Conservation (phyloP, 371 early-diverging fungal genomes). For the Mucor irregularis region DNA sequence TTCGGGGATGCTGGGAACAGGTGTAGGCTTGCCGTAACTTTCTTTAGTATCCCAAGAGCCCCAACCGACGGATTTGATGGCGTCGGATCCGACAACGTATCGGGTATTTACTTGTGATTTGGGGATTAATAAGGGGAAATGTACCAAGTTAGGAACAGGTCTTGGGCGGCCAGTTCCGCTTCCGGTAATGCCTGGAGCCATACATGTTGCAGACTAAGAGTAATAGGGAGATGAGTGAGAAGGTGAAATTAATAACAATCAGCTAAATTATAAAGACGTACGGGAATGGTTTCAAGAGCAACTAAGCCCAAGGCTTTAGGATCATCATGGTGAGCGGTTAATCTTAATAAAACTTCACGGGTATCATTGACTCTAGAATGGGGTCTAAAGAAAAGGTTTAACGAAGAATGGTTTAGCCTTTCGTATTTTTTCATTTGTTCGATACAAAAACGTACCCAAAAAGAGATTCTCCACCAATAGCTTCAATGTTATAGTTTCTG, state of each 20-base stretch:
- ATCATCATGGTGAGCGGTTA: conserved; percentile 63
- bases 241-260: no score
- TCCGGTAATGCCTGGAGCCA: conserved; percentile 76
- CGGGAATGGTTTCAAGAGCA: conserved; percentile 70
- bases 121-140: conserved; percentile 65
- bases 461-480: conserved; percentile 69
- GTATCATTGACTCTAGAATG: conserved; percentile 48
- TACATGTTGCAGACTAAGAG: conserved; percentile 67
- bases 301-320: conserved; percentile 59
- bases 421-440: not conserved
- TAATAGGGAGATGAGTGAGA: no score
- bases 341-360: conserved; percentile 68
- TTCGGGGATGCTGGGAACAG: conserved; percentile 32
- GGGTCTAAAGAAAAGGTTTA: conserved; percentile 51
- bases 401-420: not conserved
- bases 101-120: conserved; percentile 50
- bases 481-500: conserved; percentile 58
- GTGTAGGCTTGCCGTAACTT: conserved; percentile 17
- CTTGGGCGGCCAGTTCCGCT: conserved; percentile 66
- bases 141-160: conserved; percentile 66
- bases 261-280: conserved; percentile 16
- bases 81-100: conserved; percentile 43
- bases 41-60: conserved; percentile 32
- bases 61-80: conserved; percentile 26
- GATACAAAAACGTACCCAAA: conserved; percentile 55